phyloP scores from a whole-genome alignment of 345 rosid genomes.

The Acer negundo region DNA sequence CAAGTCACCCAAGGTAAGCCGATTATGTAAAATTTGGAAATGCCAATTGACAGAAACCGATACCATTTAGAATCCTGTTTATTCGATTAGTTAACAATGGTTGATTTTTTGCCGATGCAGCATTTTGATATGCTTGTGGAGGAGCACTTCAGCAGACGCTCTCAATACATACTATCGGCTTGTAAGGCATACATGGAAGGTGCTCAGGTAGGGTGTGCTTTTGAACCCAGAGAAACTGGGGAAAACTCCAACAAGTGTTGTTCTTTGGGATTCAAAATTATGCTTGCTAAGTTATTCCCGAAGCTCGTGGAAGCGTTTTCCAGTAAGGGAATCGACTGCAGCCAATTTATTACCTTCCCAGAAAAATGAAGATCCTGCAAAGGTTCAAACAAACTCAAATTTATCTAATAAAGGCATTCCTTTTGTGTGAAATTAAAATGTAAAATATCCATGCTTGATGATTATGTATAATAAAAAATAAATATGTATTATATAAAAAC shows the following conservation, averaged over 20 bases:
- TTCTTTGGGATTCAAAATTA: conserved; percentile 93
- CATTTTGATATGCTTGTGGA: conserved; percentile 76
- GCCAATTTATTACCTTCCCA: conserved; percentile 29
- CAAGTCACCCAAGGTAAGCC: conserved; percentile 75
- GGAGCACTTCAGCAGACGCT: conserved; percentile 61
- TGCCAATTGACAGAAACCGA: not conserved
- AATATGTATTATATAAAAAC: not conserved
- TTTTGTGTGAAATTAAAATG: conserved; percentile 14
- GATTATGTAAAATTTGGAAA: not conserved
- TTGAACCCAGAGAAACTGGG: conserved; percentile 21
- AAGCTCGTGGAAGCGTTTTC: conserved; percentile 78
- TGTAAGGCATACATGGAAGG: conserved; percentile 84
- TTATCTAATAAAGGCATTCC: not conserved
- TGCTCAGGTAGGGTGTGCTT: conserved; percentile 55
- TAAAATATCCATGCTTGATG: conserved; percentile 16
- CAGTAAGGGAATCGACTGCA: conserved; percentile 65
- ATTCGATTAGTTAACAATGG: not conserved
- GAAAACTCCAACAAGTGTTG: conserved; percentile 45
- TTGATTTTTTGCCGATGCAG: conserved; percentile 41
- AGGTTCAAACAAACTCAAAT: not conserved
- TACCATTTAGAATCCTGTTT: not conserved
- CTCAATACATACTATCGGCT: conserved; percentile 48
- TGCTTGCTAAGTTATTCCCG: conserved; percentile 81
- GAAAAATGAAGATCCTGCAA: conserved; percentile 26
- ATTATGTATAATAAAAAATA: not conserved